A percentile compares a stretch with the other conserved stretches of the same genome.
These are phyloP conservation scores for Penicillium sp. DNA, from an alignment of 2,329 filamentous ascomycete species.

Conservation along the genomic window DNA sequence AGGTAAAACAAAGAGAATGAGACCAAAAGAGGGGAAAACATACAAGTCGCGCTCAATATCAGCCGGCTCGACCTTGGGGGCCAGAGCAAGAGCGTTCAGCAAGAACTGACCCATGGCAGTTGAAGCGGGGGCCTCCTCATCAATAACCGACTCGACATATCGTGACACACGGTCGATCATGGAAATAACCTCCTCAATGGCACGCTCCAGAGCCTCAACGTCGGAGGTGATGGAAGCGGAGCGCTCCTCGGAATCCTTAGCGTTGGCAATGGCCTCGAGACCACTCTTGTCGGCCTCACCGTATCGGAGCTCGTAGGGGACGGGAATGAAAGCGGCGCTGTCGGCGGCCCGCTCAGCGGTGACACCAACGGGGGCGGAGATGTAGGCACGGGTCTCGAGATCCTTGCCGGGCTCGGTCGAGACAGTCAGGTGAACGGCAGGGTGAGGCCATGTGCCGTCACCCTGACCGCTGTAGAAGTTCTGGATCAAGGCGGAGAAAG, in stretches of 20 bases:
- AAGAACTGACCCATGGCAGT: constrained; percentile 92
- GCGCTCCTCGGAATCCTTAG: constrained; percentile 75
- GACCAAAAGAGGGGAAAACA: constrained; percentile 30
- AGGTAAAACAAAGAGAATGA: neutral
- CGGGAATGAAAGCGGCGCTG: constrained; percentile 95
- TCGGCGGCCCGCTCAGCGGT: constrained; percentile 93
- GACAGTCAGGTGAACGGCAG: constrained; percentile 95
- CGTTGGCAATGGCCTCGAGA: constrained; percentile 79
- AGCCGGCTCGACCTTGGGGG: constrained; percentile 87
- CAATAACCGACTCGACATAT: constrained; percentile 90
- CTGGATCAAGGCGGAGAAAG: constrained; percentile 96
- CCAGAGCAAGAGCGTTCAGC: constrained; percentile 87
- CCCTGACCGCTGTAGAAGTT: constrained; percentile 99
- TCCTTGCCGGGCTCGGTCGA: constrained; percentile 85
- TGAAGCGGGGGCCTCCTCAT: constrained; percentile 81
- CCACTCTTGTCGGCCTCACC: constrained; percentile 74
- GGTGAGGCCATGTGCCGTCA: constrained; percentile 94
- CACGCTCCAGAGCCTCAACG: constrained; percentile 82
- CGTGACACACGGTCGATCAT: constrained; percentile 88
- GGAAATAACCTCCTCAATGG: constrained; percentile 81
- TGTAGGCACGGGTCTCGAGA: constrained; percentile 90
- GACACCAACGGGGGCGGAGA: constrained; percentile 90
- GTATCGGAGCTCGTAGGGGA: constrained; percentile 92
- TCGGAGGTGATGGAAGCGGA: constrained; percentile 76
- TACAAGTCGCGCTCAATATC: constrained; percentile 95